Evolutionary conservation across 1,284 basidiomycete species (phyloP), one percentile per base, ranked within the genome.

Genomic region (Coriolopsis trogii): DNA sequence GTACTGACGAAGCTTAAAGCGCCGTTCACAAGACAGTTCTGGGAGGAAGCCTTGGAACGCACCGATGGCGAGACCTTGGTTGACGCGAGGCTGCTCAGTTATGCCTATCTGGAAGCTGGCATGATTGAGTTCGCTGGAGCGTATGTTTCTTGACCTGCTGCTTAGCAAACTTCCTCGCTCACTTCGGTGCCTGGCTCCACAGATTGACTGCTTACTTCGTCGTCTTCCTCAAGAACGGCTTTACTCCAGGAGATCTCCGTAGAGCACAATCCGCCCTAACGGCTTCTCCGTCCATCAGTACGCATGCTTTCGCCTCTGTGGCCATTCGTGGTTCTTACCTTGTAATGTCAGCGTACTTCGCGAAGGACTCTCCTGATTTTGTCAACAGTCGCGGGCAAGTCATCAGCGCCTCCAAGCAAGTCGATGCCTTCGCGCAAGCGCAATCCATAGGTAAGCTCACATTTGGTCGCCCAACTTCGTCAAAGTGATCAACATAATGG

Each of bases 61-160:
- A 71, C 73, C 0, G 84, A 86, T 20, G 72, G 75, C 38, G 85
- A 87, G 65, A 77, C 72, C 0, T 70, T 87, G 21, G 85, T 87
- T 15, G 85, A 87, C 56, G 60, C 58, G 18, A 82, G 79, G 60
- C 66, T 87, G 38, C 71, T 87, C n/a, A 85, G 83, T 60, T 87
- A 87, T 61, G 74, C 84, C 4, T 87, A 87, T 61, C 63, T 87
- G 31, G 84, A 87, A 60, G 80, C 80, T 16, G 84, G 85, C n/a
- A 52, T 85, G 33, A 81, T 85, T 41, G 81, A 84, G 64, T 75
- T 73, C 48, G 34, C 81, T 25, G 80, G 71, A 50, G 71, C 72
- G 78, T 82, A 61, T 64, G 80, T 75, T 29, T 18, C 26, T 6
- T 39, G 16, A 30, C 21, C 16, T 42, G 18, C 24, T 33, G 21